Percentiles rank a stretch among this genome's conserved stretches.
Conservation (phyloP, 192 early-diverging fungal species). For the Coemansia sp. region DNA sequence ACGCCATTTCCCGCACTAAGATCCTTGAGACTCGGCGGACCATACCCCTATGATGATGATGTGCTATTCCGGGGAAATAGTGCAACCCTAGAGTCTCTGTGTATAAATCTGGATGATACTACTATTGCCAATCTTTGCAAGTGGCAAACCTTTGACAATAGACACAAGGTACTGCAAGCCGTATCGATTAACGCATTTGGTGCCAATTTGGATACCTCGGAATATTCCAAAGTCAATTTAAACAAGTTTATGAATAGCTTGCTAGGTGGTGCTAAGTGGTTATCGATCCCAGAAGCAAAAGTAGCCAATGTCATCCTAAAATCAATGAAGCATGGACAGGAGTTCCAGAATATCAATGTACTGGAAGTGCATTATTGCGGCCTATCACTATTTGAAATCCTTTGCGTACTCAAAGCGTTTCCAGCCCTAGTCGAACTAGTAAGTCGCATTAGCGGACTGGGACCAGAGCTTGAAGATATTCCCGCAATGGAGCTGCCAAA, state of each 20-base stretch:
- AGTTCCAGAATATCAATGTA: neutral
- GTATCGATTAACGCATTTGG: no score
- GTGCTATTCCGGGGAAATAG: neutral
- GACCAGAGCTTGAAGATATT: neutral
- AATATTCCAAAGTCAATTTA: no score
- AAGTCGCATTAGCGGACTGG: neutral
- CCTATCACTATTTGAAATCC: no score
- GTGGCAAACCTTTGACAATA: neutral
- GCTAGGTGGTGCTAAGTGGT: no score
- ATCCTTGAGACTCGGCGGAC: neutral
- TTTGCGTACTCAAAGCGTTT: neutral
- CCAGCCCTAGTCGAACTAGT: neutral
- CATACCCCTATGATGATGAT: neutral
- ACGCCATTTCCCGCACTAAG: neutral
- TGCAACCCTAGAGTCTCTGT: neutral
- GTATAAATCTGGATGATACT: neutral
- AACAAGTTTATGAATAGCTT: no score
- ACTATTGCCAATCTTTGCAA: neutral
- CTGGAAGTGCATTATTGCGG: no score
- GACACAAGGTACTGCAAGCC: no score
- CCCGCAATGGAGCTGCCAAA: neutral
- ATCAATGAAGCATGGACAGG: neutral
- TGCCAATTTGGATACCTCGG: no score
- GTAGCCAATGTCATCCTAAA: no score
- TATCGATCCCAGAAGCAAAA: no score